Evolutionary conservation across 1,284 basidiomycete species (phyloP), one percentile per base, ranked within the genome.

Genomic region (Lignosus rhinocerotis): DNA sequence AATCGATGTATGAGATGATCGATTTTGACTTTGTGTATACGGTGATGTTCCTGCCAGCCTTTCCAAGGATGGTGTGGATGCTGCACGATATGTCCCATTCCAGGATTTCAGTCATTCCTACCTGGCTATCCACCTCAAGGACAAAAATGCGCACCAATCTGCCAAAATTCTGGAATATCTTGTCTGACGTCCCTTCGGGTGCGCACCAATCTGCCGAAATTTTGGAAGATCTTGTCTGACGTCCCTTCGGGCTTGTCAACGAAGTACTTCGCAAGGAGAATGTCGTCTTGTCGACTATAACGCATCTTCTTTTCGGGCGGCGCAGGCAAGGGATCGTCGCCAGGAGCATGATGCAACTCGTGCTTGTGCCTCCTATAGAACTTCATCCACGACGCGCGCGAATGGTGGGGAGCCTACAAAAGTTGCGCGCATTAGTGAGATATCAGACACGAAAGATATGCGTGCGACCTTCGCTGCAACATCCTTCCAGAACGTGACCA

Each of bases 351-450:
- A 48, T 87, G 79, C 19, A 92, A 74, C 65, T 93, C 91, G 66
- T 93, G 90, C 64, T 90, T 90, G 69, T 93, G 90, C 58, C 90
- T 78, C 14, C 90, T 80, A 81, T 90, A 93, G 73, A 86, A 93
- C 72, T 93, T 93, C 89, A 93, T 91, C 90, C 90, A 93, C 2
- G 90, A 92, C 50, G 91, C 90, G 30, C 90, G 85, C 25, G 91
- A 92, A 67, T 93, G 90, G 71, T 93, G 90, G 1, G 91, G 90
- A 0, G 90, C 90, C 87, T 90, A 56, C 17, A 51, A 32, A 19
- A 31, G 54, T 49, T 14, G 42, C 34, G 9, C 46, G 7, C 45
- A 51, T 44, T 12, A 53, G 52, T 41, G 25, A 32, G 32, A 16
- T 21, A n/a, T 14, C 41, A 7, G 30, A 16, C 42, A 42, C 17